Percentiles rank a stretch among this genome's conserved stretches.
phyloP scores from a whole-genome alignment of 2,329 filamentous ascomycete genomes.

The Bipolaris zeicola region DNA sequence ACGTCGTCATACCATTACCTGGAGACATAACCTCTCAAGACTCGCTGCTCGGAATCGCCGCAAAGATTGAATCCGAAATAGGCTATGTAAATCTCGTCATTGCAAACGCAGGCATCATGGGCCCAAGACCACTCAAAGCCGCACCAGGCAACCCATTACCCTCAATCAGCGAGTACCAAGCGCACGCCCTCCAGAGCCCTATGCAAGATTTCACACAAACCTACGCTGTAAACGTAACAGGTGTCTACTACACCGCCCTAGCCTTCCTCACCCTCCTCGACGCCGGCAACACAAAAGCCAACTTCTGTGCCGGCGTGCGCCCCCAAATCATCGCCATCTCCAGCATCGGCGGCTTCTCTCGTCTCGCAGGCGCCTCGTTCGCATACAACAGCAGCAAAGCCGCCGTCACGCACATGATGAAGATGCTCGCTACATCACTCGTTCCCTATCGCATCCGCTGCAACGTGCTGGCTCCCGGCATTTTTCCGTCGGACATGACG shows the following conservation, averaged over 20 bases:
- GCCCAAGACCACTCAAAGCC: conserved; percentile 24
- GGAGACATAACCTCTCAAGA: conserved; percentile 28
- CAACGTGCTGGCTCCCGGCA: conserved; percentile 58
- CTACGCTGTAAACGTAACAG: conserved; percentile 51
- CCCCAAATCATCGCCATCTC: conserved; percentile 31
- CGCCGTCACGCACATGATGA: conserved; percentile 56
- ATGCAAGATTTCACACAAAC: conserved; percentile 40
- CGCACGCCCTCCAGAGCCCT: conserved; percentile 24
- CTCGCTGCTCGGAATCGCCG: conserved; percentile 19
- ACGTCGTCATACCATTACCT: conserved; percentile 22
- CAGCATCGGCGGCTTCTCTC: conserved; percentile 14
- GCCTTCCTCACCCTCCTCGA: conserved; percentile 52
- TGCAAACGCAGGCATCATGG: conserved; percentile 34
- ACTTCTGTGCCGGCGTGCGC: conserved; percentile 13
- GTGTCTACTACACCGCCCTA: conserved; percentile 49
- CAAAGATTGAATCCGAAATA: conserved; percentile 13
- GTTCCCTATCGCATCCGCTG: conserved; percentile 53
- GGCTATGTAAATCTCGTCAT: conserved; percentile 31
- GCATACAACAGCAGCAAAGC: conserved; percentile 51
- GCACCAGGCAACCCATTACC: conserved; percentile 14
- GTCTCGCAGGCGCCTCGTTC: conserved; percentile 12
- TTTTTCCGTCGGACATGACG: conserved; percentile 30
- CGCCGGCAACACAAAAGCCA: conserved; percentile 43
- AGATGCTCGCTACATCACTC: conserved; percentile 54
- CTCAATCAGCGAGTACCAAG: conserved; percentile 23